Evolutionary conservation across 495 filamentous ascomycete genomes (phyloP).

Genomic region (Aspergillus mulundensis): DNA sequence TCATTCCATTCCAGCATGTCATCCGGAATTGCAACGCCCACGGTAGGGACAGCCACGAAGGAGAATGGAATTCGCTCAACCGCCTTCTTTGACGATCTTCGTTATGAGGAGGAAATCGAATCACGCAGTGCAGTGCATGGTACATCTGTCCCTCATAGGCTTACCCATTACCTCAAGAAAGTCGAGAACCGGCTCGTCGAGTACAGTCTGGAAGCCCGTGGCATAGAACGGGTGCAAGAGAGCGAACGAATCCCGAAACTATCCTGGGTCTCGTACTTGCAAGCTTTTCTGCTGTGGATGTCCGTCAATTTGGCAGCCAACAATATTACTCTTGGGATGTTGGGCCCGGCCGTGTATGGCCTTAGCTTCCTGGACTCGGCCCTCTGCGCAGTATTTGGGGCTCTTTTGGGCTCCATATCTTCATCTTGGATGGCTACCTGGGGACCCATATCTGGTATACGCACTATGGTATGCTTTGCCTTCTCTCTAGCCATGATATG

Average conservation of each 20-base stretch:
- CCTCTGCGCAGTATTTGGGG: constrained; percentile 63
- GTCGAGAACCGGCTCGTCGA: constrained; percentile 45
- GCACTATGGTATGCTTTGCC: constrained; percentile 53
- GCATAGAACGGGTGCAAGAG: constrained; percentile 66
- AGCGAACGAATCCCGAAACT: constrained; percentile 52
- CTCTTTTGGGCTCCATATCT: constrained; percentile 52
- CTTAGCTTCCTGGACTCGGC: constrained; percentile 65
- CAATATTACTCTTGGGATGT: constrained; percentile 71
- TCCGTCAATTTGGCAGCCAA: constrained; percentile 73
- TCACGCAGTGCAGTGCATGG: constrained; percentile 7
- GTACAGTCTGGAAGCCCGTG: constrained; percentile 64
- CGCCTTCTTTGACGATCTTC: constrained; percentile 8
- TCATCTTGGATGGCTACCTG: constrained; percentile 69
- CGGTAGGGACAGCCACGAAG: constrained; percentile 27
- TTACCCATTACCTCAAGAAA: constrained; percentile 30
- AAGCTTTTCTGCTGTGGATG: constrained; percentile 67
- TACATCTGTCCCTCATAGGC: constrained; percentile 24
- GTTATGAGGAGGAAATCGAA: constrained; percentile 22
- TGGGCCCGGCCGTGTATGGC: constrained; percentile 64
- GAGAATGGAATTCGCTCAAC: constrained; percentile 19
- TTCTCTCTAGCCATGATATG: not conserved
- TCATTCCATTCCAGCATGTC: constrained; percentile 31
- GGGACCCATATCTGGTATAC: constrained; percentile 65
- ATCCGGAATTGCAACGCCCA: constrained; percentile 26
- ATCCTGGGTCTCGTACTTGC: constrained; percentile 56